These are phyloP conservation scores for Echites panduratus DNA, from an alignment of 257 asterid genomes.

Conservation along the genomic window DNA sequence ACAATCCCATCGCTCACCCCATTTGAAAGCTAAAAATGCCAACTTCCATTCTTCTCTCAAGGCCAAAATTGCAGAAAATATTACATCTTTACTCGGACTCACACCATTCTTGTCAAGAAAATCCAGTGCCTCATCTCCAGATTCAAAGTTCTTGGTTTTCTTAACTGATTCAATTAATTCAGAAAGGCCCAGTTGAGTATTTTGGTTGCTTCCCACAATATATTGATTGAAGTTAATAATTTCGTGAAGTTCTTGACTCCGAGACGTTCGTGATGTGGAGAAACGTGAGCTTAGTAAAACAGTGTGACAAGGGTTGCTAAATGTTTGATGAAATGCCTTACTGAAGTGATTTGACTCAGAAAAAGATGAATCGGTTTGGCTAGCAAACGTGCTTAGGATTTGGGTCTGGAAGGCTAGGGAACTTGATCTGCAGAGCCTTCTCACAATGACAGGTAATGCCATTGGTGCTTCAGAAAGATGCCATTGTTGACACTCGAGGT, in stretches of 20 bases:
- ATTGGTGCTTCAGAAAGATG: slow-evolving; percentile 24
- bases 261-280: slow-evolving; percentile 10
- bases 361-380: slow-evolving; percentile 10
- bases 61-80: slow-evolving; percentile 57
- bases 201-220: slow-evolving; percentile 16
- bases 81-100: slow-evolving; percentile 43
- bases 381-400: slow-evolving; percentile 10
- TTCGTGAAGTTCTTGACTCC: slow-evolving; percentile 18
- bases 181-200: slow-evolving; percentile 20
- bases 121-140: slow-evolving; percentile 69
- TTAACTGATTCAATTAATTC: slow-evolving; percentile 40
- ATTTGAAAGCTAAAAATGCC: slow-evolving; percentile 73
- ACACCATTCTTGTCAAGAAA: slow-evolving; percentile 56
- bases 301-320: slow-evolving; percentile 3
- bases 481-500: not conserved
- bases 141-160: slow-evolving; percentile 46
- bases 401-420: slow-evolving; percentile 22
- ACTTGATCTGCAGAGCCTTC: slow-evolving; percentile 30
- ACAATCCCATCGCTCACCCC: slow-evolving; percentile 80
- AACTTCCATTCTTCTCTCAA: slow-evolving; percentile 73
- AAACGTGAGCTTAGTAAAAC: slow-evolving; percentile 13
- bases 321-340: slow-evolving; percentile 66
- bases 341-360: slow-evolving; percentile 8
- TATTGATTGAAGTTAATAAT: slow-evolving; percentile 27
- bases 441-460: slow-evolving; percentile 27